Percentiles rank a stretch among this genome's conserved stretches.
Conservation (phyloP, 2,329 filamentous ascomycete genomes). For the Colletotrichum sp. region DNA sequence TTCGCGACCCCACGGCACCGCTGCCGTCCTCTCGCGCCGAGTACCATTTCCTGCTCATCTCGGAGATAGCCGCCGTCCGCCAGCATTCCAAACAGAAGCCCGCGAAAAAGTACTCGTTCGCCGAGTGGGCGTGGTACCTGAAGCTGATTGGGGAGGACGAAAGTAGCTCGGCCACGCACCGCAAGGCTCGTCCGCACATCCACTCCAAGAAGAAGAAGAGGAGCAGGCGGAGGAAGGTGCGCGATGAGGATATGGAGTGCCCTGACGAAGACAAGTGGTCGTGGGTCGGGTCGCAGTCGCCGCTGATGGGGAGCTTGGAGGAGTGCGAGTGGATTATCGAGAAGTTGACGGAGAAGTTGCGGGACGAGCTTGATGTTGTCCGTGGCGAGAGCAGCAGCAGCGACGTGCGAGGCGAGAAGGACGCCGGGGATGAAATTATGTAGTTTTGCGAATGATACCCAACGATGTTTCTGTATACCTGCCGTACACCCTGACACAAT, state of each 20-base stretch:
- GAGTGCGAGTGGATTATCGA: conserved; percentile 79
- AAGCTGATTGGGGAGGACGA: conserved; percentile 76
- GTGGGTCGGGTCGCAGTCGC: conserved; percentile 74
- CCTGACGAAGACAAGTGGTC: conserved; percentile 61
- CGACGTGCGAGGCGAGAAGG: conserved; percentile 46
- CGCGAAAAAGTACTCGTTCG: conserved; percentile 74
- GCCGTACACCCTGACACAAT: too few species aligned
- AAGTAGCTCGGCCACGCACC: conserved; percentile 53
- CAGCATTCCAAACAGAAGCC: conserved; percentile 64
- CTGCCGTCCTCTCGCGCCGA: conserved; percentile 36
- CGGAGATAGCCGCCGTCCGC: conserved; percentile 72
- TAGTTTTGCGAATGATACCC: neutral
- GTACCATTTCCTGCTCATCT: conserved; percentile 70
- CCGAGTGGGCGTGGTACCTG: conserved; percentile 88
- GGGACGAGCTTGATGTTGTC: conserved; percentile 53
- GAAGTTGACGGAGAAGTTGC: conserved; percentile 62
- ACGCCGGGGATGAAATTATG: conserved; percentile 17
- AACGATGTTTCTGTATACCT: neutral
- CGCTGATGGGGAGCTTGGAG: conserved; percentile 70
- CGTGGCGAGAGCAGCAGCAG: conserved; percentile 31
- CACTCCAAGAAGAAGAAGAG: conserved; percentile 23
- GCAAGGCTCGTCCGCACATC: conserved; percentile 37
- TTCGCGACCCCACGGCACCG: conserved; percentile 46
- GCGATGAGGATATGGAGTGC: conserved; percentile 13
- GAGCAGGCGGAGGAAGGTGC: conserved; percentile 17